These are phyloP conservation scores for Prunus mongolica DNA, from an alignment of 306 rosid genomes.

Conservation along the genomic window DNA sequence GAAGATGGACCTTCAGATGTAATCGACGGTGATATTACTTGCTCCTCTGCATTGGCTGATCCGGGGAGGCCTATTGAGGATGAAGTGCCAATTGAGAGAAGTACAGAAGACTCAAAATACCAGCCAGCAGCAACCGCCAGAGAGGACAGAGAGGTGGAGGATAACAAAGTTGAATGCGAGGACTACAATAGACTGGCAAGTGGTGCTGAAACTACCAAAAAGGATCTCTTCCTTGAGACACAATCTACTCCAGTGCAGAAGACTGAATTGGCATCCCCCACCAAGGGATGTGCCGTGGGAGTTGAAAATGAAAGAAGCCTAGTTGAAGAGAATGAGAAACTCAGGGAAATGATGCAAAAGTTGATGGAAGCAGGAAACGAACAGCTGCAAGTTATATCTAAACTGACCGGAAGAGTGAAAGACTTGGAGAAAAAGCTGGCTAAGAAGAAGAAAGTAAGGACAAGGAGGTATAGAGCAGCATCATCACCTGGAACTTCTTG, in stretches of 20 bases:
- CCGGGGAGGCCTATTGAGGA: neutral
- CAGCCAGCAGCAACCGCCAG: neutral
- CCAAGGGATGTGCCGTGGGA: neutral
- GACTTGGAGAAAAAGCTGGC: constrained; percentile 64
- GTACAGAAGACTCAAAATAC: neutral
- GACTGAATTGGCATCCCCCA: neutral
- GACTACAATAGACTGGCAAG: neutral
- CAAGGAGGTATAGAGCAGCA: constrained; percentile 15
- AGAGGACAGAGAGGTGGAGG: neutral
- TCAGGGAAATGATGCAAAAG: constrained; percentile 54
- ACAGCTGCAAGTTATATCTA: constrained; percentile 53
- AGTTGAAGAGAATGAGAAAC: constrained; percentile 50
- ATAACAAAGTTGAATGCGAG: neutral
- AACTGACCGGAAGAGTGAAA: constrained; percentile 54
- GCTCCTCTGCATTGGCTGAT: neutral
- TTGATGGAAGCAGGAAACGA: constrained; percentile 60
- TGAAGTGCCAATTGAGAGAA: neutral
- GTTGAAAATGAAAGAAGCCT: constrained; percentile 18
- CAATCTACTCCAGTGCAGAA: neutral
- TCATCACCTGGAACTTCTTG: constrained; percentile 6
- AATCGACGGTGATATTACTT: neutral
- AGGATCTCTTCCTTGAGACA: neutral
- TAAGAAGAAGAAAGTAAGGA: constrained; percentile 37
- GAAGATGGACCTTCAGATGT: neutral
- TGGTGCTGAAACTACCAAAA: neutral